Evolutionary conservation across 2,329 filamentous ascomycete species (phyloP).

Genomic region (Fusarium pseudocircinatum): DNA sequence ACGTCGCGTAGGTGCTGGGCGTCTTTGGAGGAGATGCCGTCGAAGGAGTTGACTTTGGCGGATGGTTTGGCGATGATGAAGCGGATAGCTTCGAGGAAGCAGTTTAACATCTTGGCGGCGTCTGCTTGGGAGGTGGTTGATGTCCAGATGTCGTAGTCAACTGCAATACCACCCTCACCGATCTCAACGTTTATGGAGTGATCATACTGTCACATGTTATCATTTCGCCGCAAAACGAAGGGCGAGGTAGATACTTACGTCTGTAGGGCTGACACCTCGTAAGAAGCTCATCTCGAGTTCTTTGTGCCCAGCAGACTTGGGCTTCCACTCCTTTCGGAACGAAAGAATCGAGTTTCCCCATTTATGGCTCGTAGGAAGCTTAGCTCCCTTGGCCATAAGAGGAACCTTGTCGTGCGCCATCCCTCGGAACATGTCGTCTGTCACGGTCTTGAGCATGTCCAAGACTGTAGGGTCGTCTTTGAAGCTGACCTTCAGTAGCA

Average conservation of each 20-base stretch:
- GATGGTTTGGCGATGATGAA: not conserved
- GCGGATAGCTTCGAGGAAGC: not conserved
- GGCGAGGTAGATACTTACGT: rapidly evolving
- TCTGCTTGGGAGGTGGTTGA: not conserved
- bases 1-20: not conserved
- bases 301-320: not conserved
- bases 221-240: rapidly evolving
- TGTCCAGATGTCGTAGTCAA: not conserved
- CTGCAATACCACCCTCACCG: not conserved
- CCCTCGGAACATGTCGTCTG: not conserved
- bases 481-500: not conserved
- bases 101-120: not conserved
- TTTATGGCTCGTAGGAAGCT: not conserved
- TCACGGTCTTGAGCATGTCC: not conserved
- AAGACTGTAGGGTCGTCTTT: not conserved
- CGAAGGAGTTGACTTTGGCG: not conserved
- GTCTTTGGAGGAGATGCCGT: not conserved
- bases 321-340: not conserved
- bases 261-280: not conserved
- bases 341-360: not conserved
- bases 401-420: not conserved
- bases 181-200: not conserved
- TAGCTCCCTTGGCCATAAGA: not conserved
- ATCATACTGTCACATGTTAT: not conserved
- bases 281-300: not conserved